Evolutionary conservation across 1,139 yeast genomes (phyloP).

Genomic region (Candida pseudoviswanathii): DNA sequence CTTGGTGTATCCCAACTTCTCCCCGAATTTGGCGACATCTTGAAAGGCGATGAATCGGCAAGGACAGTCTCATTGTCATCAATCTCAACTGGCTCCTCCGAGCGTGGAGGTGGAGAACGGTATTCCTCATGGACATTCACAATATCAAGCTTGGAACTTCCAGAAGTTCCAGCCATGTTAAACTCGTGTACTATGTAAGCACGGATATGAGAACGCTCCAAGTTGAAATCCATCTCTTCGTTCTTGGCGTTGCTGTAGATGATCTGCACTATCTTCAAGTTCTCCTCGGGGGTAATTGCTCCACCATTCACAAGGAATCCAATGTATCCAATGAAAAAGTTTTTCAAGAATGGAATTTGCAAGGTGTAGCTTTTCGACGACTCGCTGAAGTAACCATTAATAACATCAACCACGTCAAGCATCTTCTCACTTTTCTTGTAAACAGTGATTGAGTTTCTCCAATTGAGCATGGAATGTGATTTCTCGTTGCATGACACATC

Average conservation of each 20-base stretch:
- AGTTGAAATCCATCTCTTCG: slow-evolving; percentile 14
- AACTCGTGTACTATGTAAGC: slow-evolving; percentile 36
- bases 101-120: background rate
- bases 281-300: slow-evolving; percentile 22
- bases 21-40: slow-evolving; percentile 18
- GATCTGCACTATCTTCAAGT: slow-evolving; percentile 34
- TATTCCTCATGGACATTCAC: slow-evolving; percentile 1
- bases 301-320: slow-evolving; percentile 38
- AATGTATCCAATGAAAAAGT: slow-evolving; percentile 44
- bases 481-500: slow-evolving; percentile 18
- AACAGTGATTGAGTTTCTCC: slow-evolving; percentile 38
- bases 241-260: slow-evolving; percentile 23
- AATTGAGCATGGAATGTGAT: slow-evolving; percentile 25
- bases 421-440: slow-evolving; percentile 24
- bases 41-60: slow-evolving; percentile 44
- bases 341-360: slow-evolving; percentile 42
- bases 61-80: slow-evolving; percentile 46
- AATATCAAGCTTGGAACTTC: slow-evolving; percentile 24
- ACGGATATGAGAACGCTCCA: slow-evolving; percentile 21
- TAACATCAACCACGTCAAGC: slow-evolving; percentile 30
- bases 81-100: slow-evolving; percentile 11
- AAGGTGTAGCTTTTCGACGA: slow-evolving; percentile 25
- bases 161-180: slow-evolving; percentile 15
- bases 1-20: slow-evolving; percentile 18
- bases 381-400: slow-evolving; percentile 36